Base-by-base conservation (phyloP, 352 stramenopile genomes). In the Globisporangium sylvaticum region DNA sequence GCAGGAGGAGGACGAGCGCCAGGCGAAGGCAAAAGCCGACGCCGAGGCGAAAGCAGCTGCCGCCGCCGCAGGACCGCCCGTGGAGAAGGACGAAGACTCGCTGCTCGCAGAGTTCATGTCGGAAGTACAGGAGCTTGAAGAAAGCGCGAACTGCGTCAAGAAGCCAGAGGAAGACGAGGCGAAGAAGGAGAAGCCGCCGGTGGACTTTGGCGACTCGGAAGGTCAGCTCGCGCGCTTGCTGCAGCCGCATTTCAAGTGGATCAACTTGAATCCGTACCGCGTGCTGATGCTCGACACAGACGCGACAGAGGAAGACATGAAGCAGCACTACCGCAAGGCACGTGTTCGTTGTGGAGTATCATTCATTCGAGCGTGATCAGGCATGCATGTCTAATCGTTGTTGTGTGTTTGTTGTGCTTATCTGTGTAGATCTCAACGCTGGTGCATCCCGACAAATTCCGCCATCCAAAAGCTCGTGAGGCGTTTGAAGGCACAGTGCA, bases 281-380 rank as follows among this genome's bases (percentile, higher is more conserved):
- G 89, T 96, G 32, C 75, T 96, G 25, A 96, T 96, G 89, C 79
- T 96, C 44, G 83, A 95, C 39, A 86, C 77, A 24, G 88, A 94
- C 50, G 89, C 89, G 4, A 90, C 84, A 1, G 87, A 96, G 29
- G 89, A 96, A 44, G 87, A 96, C 48, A 96, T 96, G 81, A 95
- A 95, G 69, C 88, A 96, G 77, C 88, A 95, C 74, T 96, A 96
- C 52, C 81, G 88, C 58, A 96, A 96, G 77, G 87, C 91, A 57
- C 3, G 44, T 4, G 14, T 39, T 24, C 25, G 4, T n/a, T 32
- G 24, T 12, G 37, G 24, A n/a, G 52, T 6, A 25, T 55, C 20
- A 31, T 29, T 20, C n/a, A 14, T 4, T 24, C 32, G 22, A 25
- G 29, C 37, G 8, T 54, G 15, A 12, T n/a, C 12, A 37, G 3